phyloP scores from a whole-genome alignment of 2,329 filamentous ascomycete species.

The Chaetothyriales sp. region DNA sequence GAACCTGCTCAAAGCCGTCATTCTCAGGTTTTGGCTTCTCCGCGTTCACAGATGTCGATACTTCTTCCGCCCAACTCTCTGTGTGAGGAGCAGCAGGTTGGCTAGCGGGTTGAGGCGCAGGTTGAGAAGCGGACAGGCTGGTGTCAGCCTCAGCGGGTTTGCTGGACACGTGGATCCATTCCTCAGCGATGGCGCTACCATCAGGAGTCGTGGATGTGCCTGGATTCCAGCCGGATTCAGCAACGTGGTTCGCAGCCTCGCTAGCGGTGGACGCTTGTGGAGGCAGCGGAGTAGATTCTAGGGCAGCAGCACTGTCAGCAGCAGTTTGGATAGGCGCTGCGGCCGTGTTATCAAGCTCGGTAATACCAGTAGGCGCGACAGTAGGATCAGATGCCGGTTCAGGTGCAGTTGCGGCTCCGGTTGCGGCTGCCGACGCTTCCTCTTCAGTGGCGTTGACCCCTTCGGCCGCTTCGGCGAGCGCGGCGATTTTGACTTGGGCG shows the following conservation, averaged over 20 bases:
- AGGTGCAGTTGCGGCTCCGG: no score
- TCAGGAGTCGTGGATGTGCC: conserved; percentile 35
- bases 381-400: conserved; percentile 43
- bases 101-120: conserved; percentile 29
- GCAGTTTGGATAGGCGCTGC: conserved; percentile 45
- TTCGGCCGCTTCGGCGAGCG: conserved; percentile 29
- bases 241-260: conserved; percentile 33
- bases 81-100: conserved; percentile 29
- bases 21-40: conserved; percentile 20
- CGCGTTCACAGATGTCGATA: conserved; percentile 33
- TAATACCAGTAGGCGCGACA: conserved; percentile 45
- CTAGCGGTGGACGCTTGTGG: conserved; percentile 28
- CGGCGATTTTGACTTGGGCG: conserved; percentile 38
- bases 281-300: conserved; percentile 19
- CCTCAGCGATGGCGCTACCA: conserved; percentile 40
- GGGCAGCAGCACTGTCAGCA: conserved; percentile 28
- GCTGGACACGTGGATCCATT: conserved; percentile 62
- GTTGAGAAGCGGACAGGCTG: conserved; percentile 48
- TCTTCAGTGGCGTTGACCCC: conserved; percentile 14
- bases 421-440: no score
- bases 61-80: conserved; percentile 73
- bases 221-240: conserved; percentile 43
- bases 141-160: conserved; percentile 62
- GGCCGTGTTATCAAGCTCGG: conserved; percentile 43
- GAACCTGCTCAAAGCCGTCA: conserved; percentile 26